Evolutionary conservation across 2,329 filamentous ascomycete genomes (phyloP), one percentile per base, ranked within the genome.

Genomic region (Nemania serpens): DNA sequence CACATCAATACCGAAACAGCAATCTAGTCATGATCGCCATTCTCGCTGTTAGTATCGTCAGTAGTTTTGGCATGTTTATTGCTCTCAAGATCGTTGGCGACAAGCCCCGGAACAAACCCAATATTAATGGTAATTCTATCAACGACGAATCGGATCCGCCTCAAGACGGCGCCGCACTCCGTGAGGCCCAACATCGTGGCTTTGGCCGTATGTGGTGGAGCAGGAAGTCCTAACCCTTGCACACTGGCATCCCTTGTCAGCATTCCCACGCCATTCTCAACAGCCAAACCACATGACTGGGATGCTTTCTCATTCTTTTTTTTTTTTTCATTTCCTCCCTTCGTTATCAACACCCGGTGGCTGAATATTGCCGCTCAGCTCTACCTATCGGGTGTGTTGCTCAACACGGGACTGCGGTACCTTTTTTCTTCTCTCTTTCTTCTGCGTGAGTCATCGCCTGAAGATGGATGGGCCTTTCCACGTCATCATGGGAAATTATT

Each of bases 11-110:
- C 76, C 88, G 90, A 64, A 88, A 88, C 74, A 96, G 91, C 77
- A 97, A 96, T 75, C 79, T 93, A 67, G 86, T 89, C 68, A 96
- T 97, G 92, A 87, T 96, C 60, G 93, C 88, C 2, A 97, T 97
- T 58, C 77, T 97, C 18, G 86, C 85, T 64, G 78, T 88, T 52
- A 96, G 92, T 76, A 93, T 96, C 52, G 66, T 89, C 3, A 89
- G 88, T 69, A 89, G 89, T 45, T 78, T 88, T 20, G 71, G 81
- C 58, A 93, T 95, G 88, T 85, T 86, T 51, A 70, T 87, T 17
- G 75, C 91, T 59, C 76, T 96, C 42, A 88, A 71, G 72, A 74
- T 83, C 33, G 77, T 86, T 59, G 86, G 84, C 18, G 85, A 85
- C 66, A 71, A 79, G 41, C 80, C 80, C 1, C 82, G 77, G 69